These are phyloP conservation scores for Flaveria bidentis DNA, from an alignment of 129 eudicot species.

Conservation along the genomic window DNA sequence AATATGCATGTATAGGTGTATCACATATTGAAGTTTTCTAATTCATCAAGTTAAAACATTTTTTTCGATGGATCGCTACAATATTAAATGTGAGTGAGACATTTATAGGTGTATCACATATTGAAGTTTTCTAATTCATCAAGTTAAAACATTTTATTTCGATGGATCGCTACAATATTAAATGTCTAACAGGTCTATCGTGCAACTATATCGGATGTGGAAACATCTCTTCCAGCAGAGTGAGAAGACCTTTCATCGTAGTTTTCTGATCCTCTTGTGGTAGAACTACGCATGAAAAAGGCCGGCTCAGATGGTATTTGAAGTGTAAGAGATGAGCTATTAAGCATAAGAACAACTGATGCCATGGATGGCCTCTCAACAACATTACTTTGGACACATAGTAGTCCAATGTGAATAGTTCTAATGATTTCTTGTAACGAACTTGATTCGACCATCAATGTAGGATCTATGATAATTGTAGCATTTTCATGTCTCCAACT, in stretches of 20 bases:
- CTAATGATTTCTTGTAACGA: constrained; percentile 14
- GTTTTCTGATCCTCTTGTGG: background rate
- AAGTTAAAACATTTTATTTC: background rate
- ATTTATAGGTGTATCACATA: background rate
- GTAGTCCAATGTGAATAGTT: constrained; percentile 19
- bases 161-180: background rate
- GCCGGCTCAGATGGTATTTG: constrained; percentile 2
- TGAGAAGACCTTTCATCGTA: background rate
- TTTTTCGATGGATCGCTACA: background rate
- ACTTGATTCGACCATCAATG: background rate
- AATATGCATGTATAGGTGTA: too few relatives aligned
- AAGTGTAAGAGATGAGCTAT: background rate
- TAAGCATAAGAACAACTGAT: background rate
- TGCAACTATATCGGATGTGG: background rate
- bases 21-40: background rate
- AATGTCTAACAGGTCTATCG: background rate
- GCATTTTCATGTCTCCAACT: constrained; percentile 29
- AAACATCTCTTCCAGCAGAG: background rate
- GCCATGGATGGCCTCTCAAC: background rate
- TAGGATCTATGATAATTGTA: constrained; percentile 20
- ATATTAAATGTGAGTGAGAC: background rate
- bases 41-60: background rate
- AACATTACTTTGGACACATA: constrained; percentile 8
- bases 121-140: background rate
- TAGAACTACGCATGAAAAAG: background rate